Evolutionary conservation across 2,329 filamentous ascomycete species (phyloP).

Genomic region (Nemania serpens): DNA sequence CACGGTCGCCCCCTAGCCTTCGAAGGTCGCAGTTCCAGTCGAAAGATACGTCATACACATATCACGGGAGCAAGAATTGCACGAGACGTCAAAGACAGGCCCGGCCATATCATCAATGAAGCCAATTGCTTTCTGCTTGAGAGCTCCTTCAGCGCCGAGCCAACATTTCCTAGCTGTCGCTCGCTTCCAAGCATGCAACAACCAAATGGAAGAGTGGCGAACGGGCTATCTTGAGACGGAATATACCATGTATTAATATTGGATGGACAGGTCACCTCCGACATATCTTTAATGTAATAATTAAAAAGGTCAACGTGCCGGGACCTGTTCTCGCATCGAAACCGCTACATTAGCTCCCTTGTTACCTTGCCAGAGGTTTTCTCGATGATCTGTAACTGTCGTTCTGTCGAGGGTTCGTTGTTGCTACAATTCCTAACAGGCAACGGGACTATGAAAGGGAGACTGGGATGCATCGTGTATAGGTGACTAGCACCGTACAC

Average conservation of each 20-base stretch:
- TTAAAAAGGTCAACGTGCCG: background rate
- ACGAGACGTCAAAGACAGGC: too few species aligned
- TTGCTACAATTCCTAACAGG: background rate
- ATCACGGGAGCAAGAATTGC: background rate
- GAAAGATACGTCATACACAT: background rate
- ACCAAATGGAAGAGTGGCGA: background rate
- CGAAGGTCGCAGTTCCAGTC: background rate
- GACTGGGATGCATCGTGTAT: too few species aligned
- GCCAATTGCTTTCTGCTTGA: background rate
- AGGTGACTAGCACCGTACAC: too few species aligned
- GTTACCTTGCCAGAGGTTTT: background rate
- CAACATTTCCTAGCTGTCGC: background rate
- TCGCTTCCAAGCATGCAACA: background rate
- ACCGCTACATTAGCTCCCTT: background rate
- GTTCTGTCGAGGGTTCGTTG: too few species aligned
- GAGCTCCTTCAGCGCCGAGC: background rate
- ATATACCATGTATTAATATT: background rate
- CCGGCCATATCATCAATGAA: background rate
- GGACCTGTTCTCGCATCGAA: background rate
- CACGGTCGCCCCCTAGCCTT: background rate
- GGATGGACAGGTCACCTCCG: background rate
- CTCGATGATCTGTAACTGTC: too few species aligned
- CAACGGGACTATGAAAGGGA: too few species aligned
- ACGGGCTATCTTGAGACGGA: background rate
- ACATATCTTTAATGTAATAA: constrained; percentile 7